phyloP scores from a whole-genome alignment of 2,329 filamentous ascomycete species.

The Arachnomyces sp. region DNA sequence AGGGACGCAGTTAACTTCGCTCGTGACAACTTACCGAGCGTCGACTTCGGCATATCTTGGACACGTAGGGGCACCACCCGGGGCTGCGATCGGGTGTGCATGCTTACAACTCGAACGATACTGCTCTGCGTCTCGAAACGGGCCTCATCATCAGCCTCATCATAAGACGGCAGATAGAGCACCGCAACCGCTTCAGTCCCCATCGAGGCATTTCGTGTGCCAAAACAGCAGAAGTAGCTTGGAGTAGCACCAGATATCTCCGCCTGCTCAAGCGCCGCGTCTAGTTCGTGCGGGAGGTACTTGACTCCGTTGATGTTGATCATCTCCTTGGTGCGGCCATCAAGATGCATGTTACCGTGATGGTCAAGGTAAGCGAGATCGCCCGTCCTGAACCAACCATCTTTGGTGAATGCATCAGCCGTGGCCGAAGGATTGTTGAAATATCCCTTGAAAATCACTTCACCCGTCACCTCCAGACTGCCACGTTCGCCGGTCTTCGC shows the following conservation, averaged over 20 bases:
- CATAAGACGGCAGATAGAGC: constrained; percentile 26
- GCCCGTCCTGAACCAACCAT: constrained; percentile 28
- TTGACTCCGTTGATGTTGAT: constrained; percentile 40
- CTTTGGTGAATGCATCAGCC: constrained; percentile 19
- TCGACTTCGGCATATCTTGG: constrained; percentile 24
- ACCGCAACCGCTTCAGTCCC: constrained; percentile 31
- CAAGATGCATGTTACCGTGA: constrained; percentile 27
- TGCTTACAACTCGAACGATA: constrained; percentile 16
- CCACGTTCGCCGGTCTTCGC: constrained; percentile 10
- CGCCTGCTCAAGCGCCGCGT: constrained; percentile 27
- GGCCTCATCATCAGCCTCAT: constrained; percentile 13
- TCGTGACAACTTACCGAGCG: constrained; percentile 36
- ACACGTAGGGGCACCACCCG: constrained; percentile 20
- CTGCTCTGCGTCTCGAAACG: constrained; percentile 17
- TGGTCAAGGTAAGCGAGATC: constrained; percentile 23
- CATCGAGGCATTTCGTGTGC: constrained; percentile 13
- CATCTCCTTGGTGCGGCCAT: constrained; percentile 35
- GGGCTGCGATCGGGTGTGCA: constrained; percentile 17
- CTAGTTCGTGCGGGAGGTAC: constrained; percentile 24
- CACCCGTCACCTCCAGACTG: constrained; percentile 18
- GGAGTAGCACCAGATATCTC: constrained; percentile 17
- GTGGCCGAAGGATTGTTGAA: constrained; percentile 25
- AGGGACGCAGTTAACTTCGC: constrained; percentile 25
- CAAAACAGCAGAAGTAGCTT: constrained; percentile 32
- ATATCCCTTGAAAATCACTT: constrained; percentile 21